Evolutionary conservation across 148 eudicot genomes (phyloP).

Genomic region (Amaranthus palmeri): DNA sequence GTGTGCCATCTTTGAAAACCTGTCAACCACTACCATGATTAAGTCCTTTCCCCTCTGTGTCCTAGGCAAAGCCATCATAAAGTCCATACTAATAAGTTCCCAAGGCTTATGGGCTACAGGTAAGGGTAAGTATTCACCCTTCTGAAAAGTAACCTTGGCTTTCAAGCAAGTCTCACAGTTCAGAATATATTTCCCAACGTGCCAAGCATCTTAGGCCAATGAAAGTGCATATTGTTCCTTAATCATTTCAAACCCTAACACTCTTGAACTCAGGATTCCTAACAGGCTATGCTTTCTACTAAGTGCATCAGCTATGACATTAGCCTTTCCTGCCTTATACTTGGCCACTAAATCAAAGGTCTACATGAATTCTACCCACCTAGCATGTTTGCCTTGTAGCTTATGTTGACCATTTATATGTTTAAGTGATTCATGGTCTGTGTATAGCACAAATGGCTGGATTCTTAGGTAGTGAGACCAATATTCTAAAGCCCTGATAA

Average conservation of each 20-base stretch:
- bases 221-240: not conserved
- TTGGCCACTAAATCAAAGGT: not conserved
- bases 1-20: not conserved
- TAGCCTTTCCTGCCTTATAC: not conserved
- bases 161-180: no score
- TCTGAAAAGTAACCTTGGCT: not conserved
- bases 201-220: not conserved
- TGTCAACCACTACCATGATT: not conserved
- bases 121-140: not conserved
- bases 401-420: no score
- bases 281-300: no score
- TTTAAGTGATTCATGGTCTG: no score
- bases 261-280: not conserved
- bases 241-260: not conserved
- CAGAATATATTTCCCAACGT: not conserved
- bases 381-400: no score
- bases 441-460: no score
- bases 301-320: not conserved
- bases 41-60: not conserved
- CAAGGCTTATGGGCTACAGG: not conserved
- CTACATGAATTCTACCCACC: not conserved
- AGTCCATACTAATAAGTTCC: not conserved
- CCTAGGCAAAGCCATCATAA: not conserved
- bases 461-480: no score
- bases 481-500: no score